phyloP scores from a whole-genome alignment of 352 stramenopile species.

The Pythium apleroticum region DNA sequence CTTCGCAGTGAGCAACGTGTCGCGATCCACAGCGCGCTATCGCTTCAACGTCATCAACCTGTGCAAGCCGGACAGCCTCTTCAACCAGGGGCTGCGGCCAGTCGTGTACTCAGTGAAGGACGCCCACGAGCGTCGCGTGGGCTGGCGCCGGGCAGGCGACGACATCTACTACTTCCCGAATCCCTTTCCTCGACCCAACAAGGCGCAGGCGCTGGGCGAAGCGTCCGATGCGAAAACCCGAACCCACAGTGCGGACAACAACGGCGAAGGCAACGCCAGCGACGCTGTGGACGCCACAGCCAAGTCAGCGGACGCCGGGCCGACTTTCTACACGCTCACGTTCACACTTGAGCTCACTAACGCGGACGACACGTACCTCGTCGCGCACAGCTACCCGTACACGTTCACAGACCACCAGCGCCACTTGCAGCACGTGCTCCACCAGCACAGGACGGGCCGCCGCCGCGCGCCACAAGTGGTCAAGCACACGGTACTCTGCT shows the following conservation, averaged over 20 bases:
- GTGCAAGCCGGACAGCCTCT: slow-evolving; percentile 91
- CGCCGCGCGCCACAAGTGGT: slow-evolving; percentile 31
- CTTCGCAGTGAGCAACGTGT: slow-evolving; percentile 85
- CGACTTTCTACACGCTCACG: slow-evolving; percentile 83
- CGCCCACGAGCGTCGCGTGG: slow-evolving; percentile 43
- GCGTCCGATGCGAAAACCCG: not conserved
- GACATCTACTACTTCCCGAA: slow-evolving; percentile 90
- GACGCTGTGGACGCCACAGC: not conserved
- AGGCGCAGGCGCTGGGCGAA: slow-evolving; percentile 12
- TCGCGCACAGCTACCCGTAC: slow-evolving; percentile 93
- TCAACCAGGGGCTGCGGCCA: slow-evolving; percentile 89
- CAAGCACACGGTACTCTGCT: slow-evolving; percentile 51
- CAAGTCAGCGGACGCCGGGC: not conserved
- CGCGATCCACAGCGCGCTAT: slow-evolving; percentile 31
- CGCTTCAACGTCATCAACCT: slow-evolving; percentile 94
- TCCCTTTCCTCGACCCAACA: slow-evolving; percentile 37
- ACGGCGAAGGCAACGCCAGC: not conserved
- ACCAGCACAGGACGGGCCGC: slow-evolving; percentile 5
- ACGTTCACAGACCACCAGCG: slow-evolving; percentile 80
- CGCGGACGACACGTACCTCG: slow-evolving; percentile 77
- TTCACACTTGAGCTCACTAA: slow-evolving; percentile 87
- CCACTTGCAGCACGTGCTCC: slow-evolving; percentile 51
- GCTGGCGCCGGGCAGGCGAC: slow-evolving; percentile 73
- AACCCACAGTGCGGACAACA: slow-evolving; percentile 4
- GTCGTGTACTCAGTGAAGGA: slow-evolving; percentile 86